These are phyloP conservation scores for Gelatoporia subvermispora DNA, from an alignment of 768 basidiomycete species.

Conservation along the genomic window DNA sequence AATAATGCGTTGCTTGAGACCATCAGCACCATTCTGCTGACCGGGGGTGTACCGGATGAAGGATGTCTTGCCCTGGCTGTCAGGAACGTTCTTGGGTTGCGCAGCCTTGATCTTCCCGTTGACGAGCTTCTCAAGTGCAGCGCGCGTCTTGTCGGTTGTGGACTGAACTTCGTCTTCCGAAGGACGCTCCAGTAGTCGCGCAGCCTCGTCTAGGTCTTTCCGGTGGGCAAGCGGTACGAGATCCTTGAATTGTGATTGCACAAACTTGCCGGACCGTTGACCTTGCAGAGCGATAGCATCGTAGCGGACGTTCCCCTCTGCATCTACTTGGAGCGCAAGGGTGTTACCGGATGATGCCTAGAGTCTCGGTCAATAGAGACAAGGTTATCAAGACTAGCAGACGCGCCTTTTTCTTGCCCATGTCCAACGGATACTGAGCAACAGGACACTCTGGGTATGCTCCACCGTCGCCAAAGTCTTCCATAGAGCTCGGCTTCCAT, in stretches of 20 bases:
- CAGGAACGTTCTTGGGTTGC: constrained; percentile 93
- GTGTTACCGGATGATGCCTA: constrained; percentile 92
- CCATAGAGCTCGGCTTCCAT: constrained; percentile 80
- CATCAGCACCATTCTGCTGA: constrained; percentile 67
- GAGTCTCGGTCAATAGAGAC: not conserved
- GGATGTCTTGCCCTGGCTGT: constrained; percentile 72
- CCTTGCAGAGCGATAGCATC: constrained; percentile 97
- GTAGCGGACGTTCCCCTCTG: constrained; percentile 94
- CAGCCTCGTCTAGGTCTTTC: constrained; percentile 76
- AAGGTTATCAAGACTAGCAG: too few species aligned
- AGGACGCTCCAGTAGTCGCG: constrained; percentile 81
- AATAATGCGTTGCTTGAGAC: constrained; percentile 91
- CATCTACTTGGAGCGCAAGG: constrained; percentile 92
- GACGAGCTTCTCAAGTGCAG: constrained; percentile 89
- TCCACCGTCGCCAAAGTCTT: constrained; percentile 88
- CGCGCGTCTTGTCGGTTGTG: constrained; percentile 88
- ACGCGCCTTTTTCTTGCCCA: constrained; percentile 91
- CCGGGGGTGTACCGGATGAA: constrained; percentile 98
- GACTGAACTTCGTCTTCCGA: constrained; percentile 88
- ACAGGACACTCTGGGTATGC: constrained; percentile 93
- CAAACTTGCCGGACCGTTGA: constrained; percentile 75
- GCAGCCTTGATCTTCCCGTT: constrained; percentile 98
- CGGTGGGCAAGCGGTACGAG: constrained; percentile 89
- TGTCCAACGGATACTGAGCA: constrained; percentile 93
- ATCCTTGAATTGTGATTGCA: constrained; percentile 97